Base-by-base conservation (phyloP, 805 yeast species). In the Jamesozyma spencerorum region DNA sequence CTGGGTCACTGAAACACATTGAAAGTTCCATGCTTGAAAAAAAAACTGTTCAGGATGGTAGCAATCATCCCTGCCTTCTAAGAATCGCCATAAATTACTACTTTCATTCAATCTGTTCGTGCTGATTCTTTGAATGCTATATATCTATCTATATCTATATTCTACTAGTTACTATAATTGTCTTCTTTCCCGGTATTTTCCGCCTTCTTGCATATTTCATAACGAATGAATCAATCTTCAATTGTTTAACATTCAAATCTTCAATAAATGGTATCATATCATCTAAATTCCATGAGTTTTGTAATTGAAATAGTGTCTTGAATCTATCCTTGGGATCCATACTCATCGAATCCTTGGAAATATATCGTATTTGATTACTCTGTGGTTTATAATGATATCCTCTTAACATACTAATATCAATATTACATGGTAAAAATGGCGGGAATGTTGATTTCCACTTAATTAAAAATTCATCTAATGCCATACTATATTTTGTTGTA, bases 401-500 rank as follows among this genome's bases (percentile, higher is more conserved):
- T 24, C 62, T 51, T 15, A 85, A 63, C 47, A 74, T 60, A 3
- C 62, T 54, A 13, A 82, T 47, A 42, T 77, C 80, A 13, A 83
- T 65, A 15, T 79, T 72, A 32, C 80, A 72, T 37, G 72, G 76
- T 63, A 76, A 71, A 57, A 75, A 71, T 7, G 76, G 71, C 2
- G 92, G 88, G 32, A 84, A 66, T 5, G 70, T 63, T 1, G 78
- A 65, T 49, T 77, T 75, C 78, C 88, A 75, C 39, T 72, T 70
- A 37, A 82, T 68, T 44, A 79, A 51, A 51, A 86, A 75, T 43
- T 81, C 85, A 31, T 74, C 73, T 0, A 62, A 38, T 1, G 63
- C 43, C 15, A 68, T 44, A 1, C 58, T 43, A 12, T 45, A 50
- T n/a, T 47, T 37, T 26, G 63, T 46, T 0, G 68, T 68, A 44